Base-by-base conservation (phyloP, 305 asterid genomes). In the Fraxinus paxiana region DNA sequence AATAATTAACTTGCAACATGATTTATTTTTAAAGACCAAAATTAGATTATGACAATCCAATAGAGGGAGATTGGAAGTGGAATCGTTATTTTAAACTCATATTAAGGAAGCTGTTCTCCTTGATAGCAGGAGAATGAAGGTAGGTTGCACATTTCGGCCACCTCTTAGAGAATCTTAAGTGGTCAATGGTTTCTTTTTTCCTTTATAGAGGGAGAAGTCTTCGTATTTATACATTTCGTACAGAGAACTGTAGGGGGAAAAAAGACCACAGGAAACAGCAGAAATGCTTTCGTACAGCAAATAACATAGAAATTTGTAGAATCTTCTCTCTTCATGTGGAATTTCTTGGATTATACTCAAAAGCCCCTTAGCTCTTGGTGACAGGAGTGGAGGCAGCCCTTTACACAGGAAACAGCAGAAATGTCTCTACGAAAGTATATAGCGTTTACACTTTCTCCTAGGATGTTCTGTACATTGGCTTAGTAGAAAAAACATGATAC, bases 401-500 rank as follows among this genome's bases (percentile, higher is more conserved):
- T 2, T 28, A 26, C 33, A 65, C 34, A 24, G 35, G 35, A 12
- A 26, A 18, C 10, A 65, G 73, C 8, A 12, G 73, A 12, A 18
- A 9, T 24, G 17, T 20, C 15, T 65, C 34, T 24, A 65, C 73
- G 10, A 12, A 24, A 65, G 35, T 26, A 65, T 24, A 24, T 12
- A 10, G 22, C 15, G 7, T 12, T 65, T 24, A 4, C 34, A 41
- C 54, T 20, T 80, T 33, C 59, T 48, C 33, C 24, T 31, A 20
- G 54, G 73, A 31, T 7, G 33, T 17, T 28, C 37, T 12, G 31
- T 2, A 1, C 54, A 43, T 46, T 33, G 54, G 61, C 67, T 75
- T 30, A 38, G 51, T 30, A n/a, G 18, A 7, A 74, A 75, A 17
- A 17, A 4, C 13, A 6, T 12, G 37, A 78, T 88, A 93, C 97